These are phyloP conservation scores for Sporothrix sp. DNA, from an alignment of 2,329 filamentous ascomycete species.

Conservation along the genomic window DNA sequence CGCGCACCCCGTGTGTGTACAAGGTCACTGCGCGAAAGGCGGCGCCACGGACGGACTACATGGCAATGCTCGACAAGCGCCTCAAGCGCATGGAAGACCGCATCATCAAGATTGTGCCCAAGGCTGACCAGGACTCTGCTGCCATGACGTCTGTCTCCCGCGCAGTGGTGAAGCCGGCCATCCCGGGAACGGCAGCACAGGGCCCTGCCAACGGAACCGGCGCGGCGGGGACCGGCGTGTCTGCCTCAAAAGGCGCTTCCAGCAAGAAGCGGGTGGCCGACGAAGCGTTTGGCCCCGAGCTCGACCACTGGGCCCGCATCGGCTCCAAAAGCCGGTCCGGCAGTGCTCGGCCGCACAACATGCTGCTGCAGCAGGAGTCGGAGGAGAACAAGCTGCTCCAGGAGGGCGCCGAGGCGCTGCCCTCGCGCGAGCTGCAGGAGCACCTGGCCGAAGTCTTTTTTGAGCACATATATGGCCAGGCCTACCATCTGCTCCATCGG, in stretches of 20 bases:
- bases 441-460: slow-evolving; percentile 93
- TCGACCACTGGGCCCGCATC: slow-evolving; percentile 69
- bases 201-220: neutral
- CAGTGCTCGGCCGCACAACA: slow-evolving; percentile 17
- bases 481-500: slow-evolving; percentile 90
- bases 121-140: slow-evolving; percentile 63
- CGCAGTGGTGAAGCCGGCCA: slow-evolving; percentile 73
- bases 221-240: slow-evolving; percentile 37
- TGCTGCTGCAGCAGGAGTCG: slow-evolving; percentile 49
- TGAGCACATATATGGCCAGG: slow-evolving; percentile 89
- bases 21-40: slow-evolving; percentile 93
- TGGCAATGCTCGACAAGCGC: slow-evolving; percentile 96
- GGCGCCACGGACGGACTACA: slow-evolving; percentile 90
- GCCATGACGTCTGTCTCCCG: slow-evolving; percentile 52
- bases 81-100: slow-evolving; percentile 96
- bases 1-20: slow-evolving; percentile 91
- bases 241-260: slow-evolving; percentile 15
- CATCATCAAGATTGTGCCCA: slow-evolving; percentile 90
- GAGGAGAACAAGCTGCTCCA: slow-evolving; percentile 69
- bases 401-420: slow-evolving; percentile 75
- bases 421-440: slow-evolving; percentile 79
- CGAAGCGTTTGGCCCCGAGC: slow-evolving; percentile 74
- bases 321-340: slow-evolving; percentile 41
- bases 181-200: slow-evolving; percentile 41
- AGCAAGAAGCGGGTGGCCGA: slow-evolving; percentile 73